Evolutionary conservation across 2,329 filamentous ascomycete genomes (phyloP), one percentile per base, ranked within the genome.

Genomic region (Plectosphaerella cucumerina): DNA sequence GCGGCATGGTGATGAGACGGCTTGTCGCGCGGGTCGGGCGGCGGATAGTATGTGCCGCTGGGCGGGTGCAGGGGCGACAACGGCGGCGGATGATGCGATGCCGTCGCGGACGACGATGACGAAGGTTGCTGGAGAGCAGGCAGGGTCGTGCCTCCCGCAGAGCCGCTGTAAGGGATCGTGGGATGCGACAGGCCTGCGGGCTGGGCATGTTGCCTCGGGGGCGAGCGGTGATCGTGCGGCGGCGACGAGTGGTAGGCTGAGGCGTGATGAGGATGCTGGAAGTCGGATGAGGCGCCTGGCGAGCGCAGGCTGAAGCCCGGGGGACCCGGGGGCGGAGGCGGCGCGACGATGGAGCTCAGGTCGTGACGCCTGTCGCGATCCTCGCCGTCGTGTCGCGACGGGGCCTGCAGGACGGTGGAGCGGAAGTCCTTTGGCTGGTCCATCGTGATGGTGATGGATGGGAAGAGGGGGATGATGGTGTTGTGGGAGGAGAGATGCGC

Each of bases 301-400:
- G 76, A 79, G 62, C 75, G 71, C 64, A 78, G 65, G 62, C 66
- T 73, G 64, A 78, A 77, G 65, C 64, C 64, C 53, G 72, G 69
- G 60, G 71, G 73, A 56, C 67, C 69, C 50, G 44, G 48, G 42
- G 53, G 50, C 47, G 44, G 58, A 47, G 57, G 59, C 52, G 64
- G 50, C 50, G 61, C 52, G 50, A 64, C 61, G 47, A 56, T 51
- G 33, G 48, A 45, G 60, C 59, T 53, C 59, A 75, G 72, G 65
- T 79, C 74, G 71, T 73, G 75, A 59, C 69, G 66, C 47, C 69
- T 69, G 58, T 62, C 62, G 58, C 62, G 63, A 54, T 66, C 62
- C 20, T 39, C 34, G 5, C 37, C 47, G 51, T 71, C 71, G 51
- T 71, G 60, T 66, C 68, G 62, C 65, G 63, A 55, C 70, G 72